Percentiles rank a stretch among this genome's conserved stretches.
phyloP scores from a whole-genome alignment of 345 rosid species.

The Ceriops decandra region DNA sequence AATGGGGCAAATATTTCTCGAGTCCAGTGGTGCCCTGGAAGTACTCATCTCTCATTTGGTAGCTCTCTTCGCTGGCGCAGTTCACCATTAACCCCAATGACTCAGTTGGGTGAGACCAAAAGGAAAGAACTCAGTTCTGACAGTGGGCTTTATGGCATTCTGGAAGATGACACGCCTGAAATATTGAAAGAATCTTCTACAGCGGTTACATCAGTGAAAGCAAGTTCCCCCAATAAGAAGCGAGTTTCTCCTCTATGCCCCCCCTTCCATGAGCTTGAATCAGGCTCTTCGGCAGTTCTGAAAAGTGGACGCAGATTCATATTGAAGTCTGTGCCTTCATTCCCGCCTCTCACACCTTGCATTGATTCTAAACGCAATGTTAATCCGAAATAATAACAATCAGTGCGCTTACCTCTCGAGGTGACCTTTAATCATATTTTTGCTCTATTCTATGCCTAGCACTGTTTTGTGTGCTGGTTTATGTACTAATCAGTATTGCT shows the following conservation, averaged over 20 bases:
- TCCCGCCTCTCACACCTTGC: conserved; percentile 56
- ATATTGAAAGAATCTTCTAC: conserved; percentile 40
- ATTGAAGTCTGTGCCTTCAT: conserved; percentile 48
- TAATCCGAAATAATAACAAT: conserved; percentile 17
- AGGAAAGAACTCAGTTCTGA: conserved; percentile 27
- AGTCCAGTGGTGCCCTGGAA: conserved; percentile 27
- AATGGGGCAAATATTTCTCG: conserved; percentile 27
- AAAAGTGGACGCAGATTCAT: conserved; percentile 57
- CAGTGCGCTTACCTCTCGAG: background rate
- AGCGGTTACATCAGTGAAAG: conserved; percentile 35
- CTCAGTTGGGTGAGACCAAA: conserved; percentile 29
- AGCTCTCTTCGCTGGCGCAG: conserved; percentile 34
- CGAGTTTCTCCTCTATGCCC: conserved; percentile 52
- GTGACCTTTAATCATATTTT: conserved; percentile 8
- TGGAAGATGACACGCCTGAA: conserved; percentile 52
- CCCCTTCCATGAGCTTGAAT: conserved; percentile 17
- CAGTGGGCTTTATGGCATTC: conserved; percentile 18
- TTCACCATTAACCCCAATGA: conserved; percentile 37
- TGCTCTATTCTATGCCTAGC: background rate
- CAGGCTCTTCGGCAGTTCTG: conserved; percentile 39
- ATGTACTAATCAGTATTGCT: background rate
- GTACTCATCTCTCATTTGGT: conserved; percentile 21
- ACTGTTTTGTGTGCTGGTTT: background rate
- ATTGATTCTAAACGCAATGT: conserved; percentile 23
- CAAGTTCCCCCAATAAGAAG: conserved; percentile 48